Evolutionary conservation across 2,329 filamentous ascomycete species (phyloP).

Genomic region (Alternaria gaisen): DNA sequence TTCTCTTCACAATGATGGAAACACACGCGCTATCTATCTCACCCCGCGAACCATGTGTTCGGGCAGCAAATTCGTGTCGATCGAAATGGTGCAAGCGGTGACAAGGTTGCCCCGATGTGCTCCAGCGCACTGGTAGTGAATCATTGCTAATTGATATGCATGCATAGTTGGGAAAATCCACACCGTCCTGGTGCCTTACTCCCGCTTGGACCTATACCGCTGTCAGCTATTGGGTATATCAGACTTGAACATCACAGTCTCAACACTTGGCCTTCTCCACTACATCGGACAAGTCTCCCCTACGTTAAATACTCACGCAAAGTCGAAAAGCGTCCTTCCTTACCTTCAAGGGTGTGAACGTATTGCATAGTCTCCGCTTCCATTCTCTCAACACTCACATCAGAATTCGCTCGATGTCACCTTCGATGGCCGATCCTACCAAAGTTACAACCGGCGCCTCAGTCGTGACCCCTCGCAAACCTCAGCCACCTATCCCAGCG

Average conservation of each 20-base stretch:
- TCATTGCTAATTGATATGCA: slow-evolving; percentile 7
- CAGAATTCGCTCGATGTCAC: not conserved
- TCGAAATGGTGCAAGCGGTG: not conserved
- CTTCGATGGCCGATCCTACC: slow-evolving; percentile 16
- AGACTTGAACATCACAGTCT: not conserved
- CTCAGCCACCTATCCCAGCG: not conserved
- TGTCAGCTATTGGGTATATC: not conserved
- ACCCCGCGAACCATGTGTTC: slow-evolving; percentile 8
- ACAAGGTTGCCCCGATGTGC: not conserved
- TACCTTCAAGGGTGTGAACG: not conserved
- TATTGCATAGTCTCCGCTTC: not conserved
- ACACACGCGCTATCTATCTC: not conserved
- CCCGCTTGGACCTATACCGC: not conserved
- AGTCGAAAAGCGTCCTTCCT: not conserved
- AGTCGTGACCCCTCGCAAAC: not conserved
- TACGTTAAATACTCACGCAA: not conserved
- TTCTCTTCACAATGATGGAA: not conserved
- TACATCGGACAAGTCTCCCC: not conserved
- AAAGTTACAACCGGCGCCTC: not conserved
- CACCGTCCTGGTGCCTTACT: not conserved
- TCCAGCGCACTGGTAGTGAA: slow-evolving; percentile 3
- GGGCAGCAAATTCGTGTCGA: not conserved
- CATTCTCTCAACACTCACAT: not conserved
- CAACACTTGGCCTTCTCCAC: not conserved
- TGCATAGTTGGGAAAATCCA: not conserved